Conservation (phyloP, 306 rosid genomes). For the Castanospermum australe region DNA sequence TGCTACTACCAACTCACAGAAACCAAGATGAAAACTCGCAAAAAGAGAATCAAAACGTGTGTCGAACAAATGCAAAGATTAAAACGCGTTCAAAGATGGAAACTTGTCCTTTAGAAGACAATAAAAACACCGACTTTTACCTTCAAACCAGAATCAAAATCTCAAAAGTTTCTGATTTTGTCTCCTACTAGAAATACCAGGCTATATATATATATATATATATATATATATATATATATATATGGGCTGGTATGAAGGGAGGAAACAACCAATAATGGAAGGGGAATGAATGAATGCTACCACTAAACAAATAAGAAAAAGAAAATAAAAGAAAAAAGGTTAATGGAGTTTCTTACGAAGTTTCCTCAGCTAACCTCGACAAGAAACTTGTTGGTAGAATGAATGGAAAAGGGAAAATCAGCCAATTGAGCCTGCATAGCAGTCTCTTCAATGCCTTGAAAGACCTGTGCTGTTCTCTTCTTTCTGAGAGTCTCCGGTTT, state of each 20-base stretch:
- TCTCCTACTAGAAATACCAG: not conserved
- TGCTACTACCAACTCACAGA: not conserved
- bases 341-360: not conserved
- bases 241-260: not conserved
- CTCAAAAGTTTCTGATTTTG: not conserved
- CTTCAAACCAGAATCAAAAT: not conserved
- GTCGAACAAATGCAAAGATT: not conserved
- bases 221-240: not conserved
- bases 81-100: slow-evolving; percentile 11
- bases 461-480: not conserved
- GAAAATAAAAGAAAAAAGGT: not conserved
- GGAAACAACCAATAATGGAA: not conserved
- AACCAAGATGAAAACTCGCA: not conserved
- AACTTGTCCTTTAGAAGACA: not conserved
- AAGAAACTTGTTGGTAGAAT: slow-evolving; percentile 11
- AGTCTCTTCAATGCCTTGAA: not conserved
- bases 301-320: not conserved
- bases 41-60: not conserved
- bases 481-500: not conserved
- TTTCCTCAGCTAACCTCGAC: slow-evolving; percentile 10
- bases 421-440: not conserved
- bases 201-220: not conserved
- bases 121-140: slow-evolving; percentile 25
- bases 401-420: not conserved
- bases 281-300: not conserved